These are phyloP conservation scores for Solanum microdontum DNA, from an alignment of 257 asterid species.

Conservation along the genomic window DNA sequence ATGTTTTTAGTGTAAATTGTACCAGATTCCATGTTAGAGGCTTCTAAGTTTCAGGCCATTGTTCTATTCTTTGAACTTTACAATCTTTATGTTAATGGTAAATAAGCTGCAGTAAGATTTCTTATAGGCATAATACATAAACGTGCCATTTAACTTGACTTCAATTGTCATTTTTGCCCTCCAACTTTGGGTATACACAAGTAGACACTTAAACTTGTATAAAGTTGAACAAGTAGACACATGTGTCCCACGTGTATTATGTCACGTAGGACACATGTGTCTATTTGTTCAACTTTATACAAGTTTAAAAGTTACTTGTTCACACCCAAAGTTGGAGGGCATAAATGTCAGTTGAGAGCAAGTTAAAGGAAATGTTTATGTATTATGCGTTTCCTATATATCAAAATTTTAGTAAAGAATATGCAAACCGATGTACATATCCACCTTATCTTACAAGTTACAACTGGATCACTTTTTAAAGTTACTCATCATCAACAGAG, in stretches of 20 bases:
- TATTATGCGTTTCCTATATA: neutral
- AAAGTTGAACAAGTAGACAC: neutral
- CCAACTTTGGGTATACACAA: no score
- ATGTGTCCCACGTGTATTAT: neutral
- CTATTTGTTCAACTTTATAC: neutral
- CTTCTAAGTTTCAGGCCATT: neutral
- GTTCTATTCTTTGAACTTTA: neutral
- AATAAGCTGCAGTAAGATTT: neutral
- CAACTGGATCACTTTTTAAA: neutral
- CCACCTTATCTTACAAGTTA: neutral
- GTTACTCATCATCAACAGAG: slow-evolving; percentile 57
- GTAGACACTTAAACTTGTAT: no score
- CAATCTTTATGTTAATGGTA: neutral
- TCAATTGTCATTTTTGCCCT: no score
- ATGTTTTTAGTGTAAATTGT: neutral
- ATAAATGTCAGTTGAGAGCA: neutral
- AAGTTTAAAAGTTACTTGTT: neutral
- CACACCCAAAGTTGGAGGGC: neutral
- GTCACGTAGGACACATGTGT: neutral
- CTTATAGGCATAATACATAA: no score
- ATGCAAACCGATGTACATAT: neutral
- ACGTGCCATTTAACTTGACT: no score
- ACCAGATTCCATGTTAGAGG: neutral
- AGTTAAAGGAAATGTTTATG: neutral
- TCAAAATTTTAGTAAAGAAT: neutral